A percentile compares a stretch with the other conserved stretches of the same genome.
Conservation (phyloP, 306 rosid genomes). For the Hylodesmum podocarpum region DNA sequence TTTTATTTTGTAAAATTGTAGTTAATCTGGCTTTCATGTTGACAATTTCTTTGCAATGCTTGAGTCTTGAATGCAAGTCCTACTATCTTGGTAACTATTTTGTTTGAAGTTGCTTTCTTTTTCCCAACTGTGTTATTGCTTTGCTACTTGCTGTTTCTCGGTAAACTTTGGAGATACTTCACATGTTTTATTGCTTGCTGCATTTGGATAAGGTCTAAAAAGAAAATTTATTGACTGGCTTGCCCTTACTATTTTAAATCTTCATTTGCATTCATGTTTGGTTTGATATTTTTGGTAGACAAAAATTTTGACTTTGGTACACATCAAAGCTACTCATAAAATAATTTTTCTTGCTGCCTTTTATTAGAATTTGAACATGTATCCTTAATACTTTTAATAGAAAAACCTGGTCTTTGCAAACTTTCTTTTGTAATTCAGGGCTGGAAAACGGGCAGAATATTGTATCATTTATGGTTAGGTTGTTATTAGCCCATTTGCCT, state of each 20-base stretch:
- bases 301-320: not conserved
- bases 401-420: not conserved
- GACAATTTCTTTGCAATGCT: slow-evolving; percentile 7
- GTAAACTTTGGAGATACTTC: not conserved
- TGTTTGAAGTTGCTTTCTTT: not conserved
- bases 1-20: slow-evolving; percentile 17
- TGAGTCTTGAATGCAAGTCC: not conserved
- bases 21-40: not conserved
- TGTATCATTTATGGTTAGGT: not conserved
- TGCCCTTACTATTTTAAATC: not conserved
- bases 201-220: not conserved
- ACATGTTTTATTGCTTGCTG: not conserved
- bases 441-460: not conserved
- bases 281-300: not conserved
- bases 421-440: not conserved
- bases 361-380: not conserved
- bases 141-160: slow-evolving; percentile 8
- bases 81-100: not conserved
- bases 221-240: not conserved
- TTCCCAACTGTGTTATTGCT: not conserved
- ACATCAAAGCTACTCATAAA: not conserved
- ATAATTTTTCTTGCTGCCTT: not conserved
- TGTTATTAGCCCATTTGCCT: not conserved
- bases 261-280: not conserved
- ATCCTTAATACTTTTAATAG: not conserved